Evolutionary conservation across 805 yeast species (phyloP).

Genomic region (Isabelozyma gotoi): DNA sequence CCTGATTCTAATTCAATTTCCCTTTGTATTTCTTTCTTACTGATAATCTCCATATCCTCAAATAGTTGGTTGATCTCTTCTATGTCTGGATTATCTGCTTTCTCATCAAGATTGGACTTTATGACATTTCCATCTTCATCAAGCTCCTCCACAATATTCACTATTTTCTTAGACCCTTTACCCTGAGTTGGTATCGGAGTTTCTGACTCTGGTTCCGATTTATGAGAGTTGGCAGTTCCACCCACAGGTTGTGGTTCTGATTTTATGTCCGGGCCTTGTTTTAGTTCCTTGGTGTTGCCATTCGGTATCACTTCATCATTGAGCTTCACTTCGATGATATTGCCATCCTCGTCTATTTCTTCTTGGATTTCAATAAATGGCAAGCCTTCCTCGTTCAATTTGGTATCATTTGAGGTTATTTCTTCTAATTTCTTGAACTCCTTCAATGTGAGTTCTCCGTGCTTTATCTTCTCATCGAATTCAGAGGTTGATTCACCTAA

Average conservation of each 20-base stretch:
- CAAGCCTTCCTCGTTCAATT: constrained; percentile 44
- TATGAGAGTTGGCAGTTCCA: neutral
- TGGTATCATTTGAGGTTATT: constrained; percentile 4
- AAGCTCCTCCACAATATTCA: constrained; percentile 2
- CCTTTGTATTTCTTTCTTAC: constrained; percentile 24
- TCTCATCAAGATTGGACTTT: constrained; percentile 1
- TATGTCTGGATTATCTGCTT: neutral
- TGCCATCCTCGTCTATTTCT: constrained; percentile 76
- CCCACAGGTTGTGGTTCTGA: neutral
- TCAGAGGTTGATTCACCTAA: constrained; percentile 40
- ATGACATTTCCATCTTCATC: constrained; percentile 3
- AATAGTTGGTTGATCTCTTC: constrained; percentile 23
- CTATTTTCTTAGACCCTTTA: neutral
- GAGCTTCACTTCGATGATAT: constrained; percentile 44
- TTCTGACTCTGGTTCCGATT: neutral
- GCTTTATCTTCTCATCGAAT: constrained; percentile 37
- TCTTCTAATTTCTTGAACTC: constrained; percentile 20
- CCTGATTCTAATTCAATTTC: neutral
- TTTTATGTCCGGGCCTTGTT: neutral
- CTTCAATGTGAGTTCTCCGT: constrained; percentile 31
- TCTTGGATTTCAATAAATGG: constrained; percentile 84
- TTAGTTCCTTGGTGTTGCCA: neutral
- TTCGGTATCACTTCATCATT: constrained; percentile 14
- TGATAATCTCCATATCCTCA: constrained; percentile 36
- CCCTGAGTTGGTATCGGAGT: neutral